Conservation (phyloP, 1,284 basidiomycete genomes). For the Fistulinella cinereoalba region DNA sequence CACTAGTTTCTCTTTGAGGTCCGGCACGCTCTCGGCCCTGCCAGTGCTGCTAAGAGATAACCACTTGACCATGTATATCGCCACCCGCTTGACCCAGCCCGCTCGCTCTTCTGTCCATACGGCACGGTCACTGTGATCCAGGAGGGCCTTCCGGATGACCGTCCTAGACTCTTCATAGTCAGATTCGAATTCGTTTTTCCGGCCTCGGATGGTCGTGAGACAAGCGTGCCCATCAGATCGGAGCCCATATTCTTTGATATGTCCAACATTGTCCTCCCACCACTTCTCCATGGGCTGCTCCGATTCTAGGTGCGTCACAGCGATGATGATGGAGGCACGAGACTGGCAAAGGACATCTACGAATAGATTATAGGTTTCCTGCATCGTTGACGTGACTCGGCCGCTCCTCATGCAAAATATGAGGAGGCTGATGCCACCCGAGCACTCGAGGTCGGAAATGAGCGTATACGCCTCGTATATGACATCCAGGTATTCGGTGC, state of each 20-base stretch:
- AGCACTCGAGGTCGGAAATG: conserved; percentile 30
- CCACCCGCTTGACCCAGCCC: conserved; percentile 26
- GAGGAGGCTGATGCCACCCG: conserved; percentile 37
- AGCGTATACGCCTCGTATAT: conserved; percentile 34
- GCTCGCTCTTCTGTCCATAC: conserved; percentile 28
- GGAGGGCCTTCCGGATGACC: conserved; percentile 16
- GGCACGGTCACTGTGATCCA: conserved; percentile 15
- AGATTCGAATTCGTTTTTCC: conserved; percentile 16
- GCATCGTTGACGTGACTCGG: conserved; percentile 32
- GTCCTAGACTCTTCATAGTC: conserved; percentile 22
- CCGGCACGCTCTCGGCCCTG: conserved; percentile 11
- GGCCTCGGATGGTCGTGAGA: conserved; percentile 28
- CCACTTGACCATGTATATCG: too few relatives aligned
- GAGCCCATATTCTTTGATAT: conserved; percentile 25
- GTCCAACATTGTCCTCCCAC: conserved; percentile 29
- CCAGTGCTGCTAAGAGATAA: too few relatives aligned
- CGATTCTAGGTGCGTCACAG: conserved; percentile 38
- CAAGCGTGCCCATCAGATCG: conserved; percentile 25
- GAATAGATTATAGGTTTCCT: conserved; percentile 35
- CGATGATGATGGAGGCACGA: conserved; percentile 35
- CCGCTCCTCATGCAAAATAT: conserved; percentile 39
- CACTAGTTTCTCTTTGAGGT: conserved; percentile 20
- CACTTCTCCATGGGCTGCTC: conserved; percentile 32
- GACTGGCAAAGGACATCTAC: conserved; percentile 27
- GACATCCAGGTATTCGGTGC: conserved; percentile 27